Conservation (phyloP, 768 basidiomycete genomes). For the Suillus subalutaceus region DNA sequence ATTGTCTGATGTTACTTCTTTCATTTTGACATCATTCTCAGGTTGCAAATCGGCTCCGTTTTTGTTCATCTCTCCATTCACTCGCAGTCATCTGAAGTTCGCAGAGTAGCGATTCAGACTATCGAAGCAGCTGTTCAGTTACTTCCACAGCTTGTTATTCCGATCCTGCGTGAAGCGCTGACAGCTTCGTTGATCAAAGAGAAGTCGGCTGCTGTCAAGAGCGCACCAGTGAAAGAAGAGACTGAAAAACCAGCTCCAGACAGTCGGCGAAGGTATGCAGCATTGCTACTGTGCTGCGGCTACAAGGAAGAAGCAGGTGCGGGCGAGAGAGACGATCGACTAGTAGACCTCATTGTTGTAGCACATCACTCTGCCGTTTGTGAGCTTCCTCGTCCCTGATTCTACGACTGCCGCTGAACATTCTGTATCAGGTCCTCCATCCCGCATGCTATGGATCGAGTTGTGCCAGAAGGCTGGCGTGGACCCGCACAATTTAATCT, state of each 20-base stretch:
- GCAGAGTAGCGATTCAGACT: conserved; percentile 47
- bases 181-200: conserved; percentile 46
- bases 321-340: conserved; percentile 43
- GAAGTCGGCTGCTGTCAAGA: conserved; percentile 27
- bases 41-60: conserved; percentile 63
- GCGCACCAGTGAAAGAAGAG: conserved; percentile 31
- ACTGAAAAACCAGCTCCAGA: conserved; percentile 46
- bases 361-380: conserved; percentile 73
- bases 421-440: conserved; percentile 19
- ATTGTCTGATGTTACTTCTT: conserved; percentile 1
- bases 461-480: conserved; percentile 67
- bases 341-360: conserved; percentile 63
- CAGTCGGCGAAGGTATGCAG: conserved; percentile 55
- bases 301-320: conserved; percentile 41
- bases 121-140: conserved; percentile 42
- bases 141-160: conserved; percentile 52
- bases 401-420: neutral
- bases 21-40: conserved; percentile 27
- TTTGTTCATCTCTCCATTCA: conserved; percentile 74
- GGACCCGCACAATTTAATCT: conserved; percentile 69
- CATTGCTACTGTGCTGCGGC: conserved; percentile 52
- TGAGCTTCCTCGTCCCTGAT: conserved; percentile 36
- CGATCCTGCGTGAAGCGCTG: conserved; percentile 65
- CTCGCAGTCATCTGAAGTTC: conserved; percentile 52
- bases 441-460: conserved; percentile 67